Evolutionary conservation across 257 asterid species (phyloP), one percentile per base, ranked within the genome.

Genomic region (Primulina tabacum): DNA sequence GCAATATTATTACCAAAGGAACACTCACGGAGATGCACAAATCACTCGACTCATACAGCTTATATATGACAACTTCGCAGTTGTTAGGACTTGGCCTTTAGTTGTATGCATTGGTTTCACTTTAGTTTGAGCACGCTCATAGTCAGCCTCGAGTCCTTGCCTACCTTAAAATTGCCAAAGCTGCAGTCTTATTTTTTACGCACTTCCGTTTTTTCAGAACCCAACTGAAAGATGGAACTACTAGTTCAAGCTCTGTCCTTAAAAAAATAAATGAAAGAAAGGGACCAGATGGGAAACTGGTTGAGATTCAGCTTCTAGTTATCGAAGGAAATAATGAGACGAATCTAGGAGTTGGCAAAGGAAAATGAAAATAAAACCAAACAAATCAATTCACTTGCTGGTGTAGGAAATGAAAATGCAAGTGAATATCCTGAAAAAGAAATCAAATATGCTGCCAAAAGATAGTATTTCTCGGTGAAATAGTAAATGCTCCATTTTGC

Each of bases 1-100:
- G 52, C 56, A n/a, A 38, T 30, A 63, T 60, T 62, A 56, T 16
- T 5, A 47, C 56, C n/a, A 53, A 60, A 56, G 40, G 40, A 50
- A 28, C 50, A 21, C 53, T 43, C 65, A 1, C 7, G 53, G 17
- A 35, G 24, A 5, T 53, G 30, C 71, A 53, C 5, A 72, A 14
- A 56, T 21, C 58, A 66, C 57, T 37, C 32, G 12, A 71, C 9
- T 40, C 21, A 30, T 24, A 58, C 50, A 32, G 37, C 66, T 11
- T 32, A 8, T 12, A 30, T 40, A 47, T 65, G 24, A 60, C 2
- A 10, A 43, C 34, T 28, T 47, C 14, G 53, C 8, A 17, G 43
- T 60, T 60, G 1, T 40, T 17, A 20, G 40, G 9, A 14, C 21
- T 28, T 16, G 37, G 21, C 24, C 26, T 16, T 12, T 10, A 9